Conservation (phyloP, 148 eudicot genomes). For the Rhododendron molle region DNA sequence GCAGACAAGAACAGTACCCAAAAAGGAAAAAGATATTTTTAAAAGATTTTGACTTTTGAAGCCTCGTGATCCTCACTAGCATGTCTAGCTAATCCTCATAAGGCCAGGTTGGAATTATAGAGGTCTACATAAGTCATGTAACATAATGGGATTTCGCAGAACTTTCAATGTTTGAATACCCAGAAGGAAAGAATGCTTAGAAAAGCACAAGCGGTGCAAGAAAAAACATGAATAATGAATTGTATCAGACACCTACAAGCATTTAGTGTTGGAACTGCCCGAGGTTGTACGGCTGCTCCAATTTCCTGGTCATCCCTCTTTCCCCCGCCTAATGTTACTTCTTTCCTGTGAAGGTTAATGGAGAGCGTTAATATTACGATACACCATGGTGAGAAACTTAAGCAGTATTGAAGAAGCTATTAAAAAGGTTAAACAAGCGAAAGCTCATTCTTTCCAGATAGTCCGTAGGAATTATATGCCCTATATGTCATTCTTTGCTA, state of each 20-base stretch:
- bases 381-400: background rate
- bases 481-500: background rate
- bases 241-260: slow-evolving; percentile 50
- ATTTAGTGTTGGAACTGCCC: slow-evolving; percentile 46
- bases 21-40: background rate
- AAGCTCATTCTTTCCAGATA: background rate
- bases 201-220: background rate
- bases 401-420: background rate
- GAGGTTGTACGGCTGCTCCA: slow-evolving; percentile 37
- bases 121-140: too few relatives aligned
- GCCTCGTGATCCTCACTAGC: background rate
- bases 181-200: background rate
- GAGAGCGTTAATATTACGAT: background rate
- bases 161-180: background rate
- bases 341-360: slow-evolving; percentile 36
- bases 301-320: slow-evolving; percentile 30
- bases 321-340: slow-evolving; percentile 34
- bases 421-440: background rate
- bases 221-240: background rate
- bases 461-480: background rate
- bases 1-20: background rate
- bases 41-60: background rate
- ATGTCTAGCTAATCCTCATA: background rate
- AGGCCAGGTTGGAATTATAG: background rate
- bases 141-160: background rate